Evolutionary conservation across 176 grass and related monocot genomes (phyloP), one percentile per base, ranked within the genome.

Genomic region (Areca catechu): DNA sequence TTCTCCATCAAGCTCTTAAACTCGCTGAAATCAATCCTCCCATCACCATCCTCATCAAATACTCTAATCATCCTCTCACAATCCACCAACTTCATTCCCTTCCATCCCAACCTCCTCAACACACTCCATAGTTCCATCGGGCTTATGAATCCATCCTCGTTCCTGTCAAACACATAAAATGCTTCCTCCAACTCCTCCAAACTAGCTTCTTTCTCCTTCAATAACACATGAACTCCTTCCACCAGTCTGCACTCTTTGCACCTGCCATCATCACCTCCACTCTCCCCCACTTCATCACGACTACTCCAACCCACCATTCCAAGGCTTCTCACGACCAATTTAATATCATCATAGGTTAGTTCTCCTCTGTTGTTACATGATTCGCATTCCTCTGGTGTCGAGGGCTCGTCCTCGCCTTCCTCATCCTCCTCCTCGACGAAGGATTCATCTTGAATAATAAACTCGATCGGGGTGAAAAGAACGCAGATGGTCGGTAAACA

Each of bases 1-100:
- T 58, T 65, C 48, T 83, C 69, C 69, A 78, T 69, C 75, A 83
- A 78, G 16, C 14, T 77, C 53, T 20, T 78, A 4, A 83, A 83
- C 47, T 83, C 80, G 1, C 7, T 1, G 23, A 74, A 78, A 70
- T 47, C 74, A 9, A 83, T 70, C 69, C 29, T 65, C 0, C 69
- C 80, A 49, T 70, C 75, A 28, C 48, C 66, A 28, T 76, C 78
- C 10, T 48, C 53, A 5, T 83, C 80, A 0, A 74, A 70, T 4
- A 56, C 17, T 0, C 3, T 0, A 24, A 79, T 65, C 80, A 83
- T 83, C 70, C 48, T 69, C 48, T 4, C 10, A 15, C 75, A 83
- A 1, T 83, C 80, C 24, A 74, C 63, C 12, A 52, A 64, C 19
- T 20, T 59, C 27, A 20, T 24, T 7, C 63, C 75, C 53, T 74